Base-by-base conservation (phyloP, 2,329 filamentous ascomycete species). In the Trichoderma sp. region DNA sequence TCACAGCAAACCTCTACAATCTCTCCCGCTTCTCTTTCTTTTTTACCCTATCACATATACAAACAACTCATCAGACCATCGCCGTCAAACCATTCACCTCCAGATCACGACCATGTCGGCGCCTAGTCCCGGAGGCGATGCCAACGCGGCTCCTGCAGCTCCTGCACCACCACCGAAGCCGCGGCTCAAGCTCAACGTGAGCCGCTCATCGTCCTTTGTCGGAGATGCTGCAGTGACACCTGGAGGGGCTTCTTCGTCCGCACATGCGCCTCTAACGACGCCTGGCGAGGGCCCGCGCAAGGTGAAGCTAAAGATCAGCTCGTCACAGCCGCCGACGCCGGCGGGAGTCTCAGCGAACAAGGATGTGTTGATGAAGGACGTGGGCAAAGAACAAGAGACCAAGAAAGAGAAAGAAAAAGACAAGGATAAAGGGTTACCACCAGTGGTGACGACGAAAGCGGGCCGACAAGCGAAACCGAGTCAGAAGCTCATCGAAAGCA, bases 391-490 rank as follows among this genome's bases (percentile, higher is more conserved):
- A 15, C 57, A 75, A 8, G 72, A 62, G 18, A 24, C 11, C 18
- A 51, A 53, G 73, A 60, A 43, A 26, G 56, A 69, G 11, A 71
- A 47, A 26, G 70, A 43, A 8, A 68, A 60, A 4, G 70, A 61
- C 14, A 61, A 70, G 15, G 67, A 66, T 60, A 56, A 75, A 14
- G 72, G 60, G 11, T 8, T 70, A 24, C 32, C 74, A 70, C 26
- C 71, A 5, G 30, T 66, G 57, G 75, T 78, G 57, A 90, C 87
- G 78, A 90, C 88, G 3, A 91, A 91, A 77, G 87, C 88, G 15
- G 89, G 88, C 14, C 82, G 89, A 58, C 83, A 87, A 30, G 83
- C 87, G 15, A 91, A 89, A 75, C 89, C 89, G 6, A 89, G 87
- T 9, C 84, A 86, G 63, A 89, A 88, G 76, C 80, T 87, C 62